Evolutionary conservation across 2,329 filamentous ascomycete species (phyloP), one percentile per base, ranked within the genome.

Genomic region (Apiospora marii): DNA sequence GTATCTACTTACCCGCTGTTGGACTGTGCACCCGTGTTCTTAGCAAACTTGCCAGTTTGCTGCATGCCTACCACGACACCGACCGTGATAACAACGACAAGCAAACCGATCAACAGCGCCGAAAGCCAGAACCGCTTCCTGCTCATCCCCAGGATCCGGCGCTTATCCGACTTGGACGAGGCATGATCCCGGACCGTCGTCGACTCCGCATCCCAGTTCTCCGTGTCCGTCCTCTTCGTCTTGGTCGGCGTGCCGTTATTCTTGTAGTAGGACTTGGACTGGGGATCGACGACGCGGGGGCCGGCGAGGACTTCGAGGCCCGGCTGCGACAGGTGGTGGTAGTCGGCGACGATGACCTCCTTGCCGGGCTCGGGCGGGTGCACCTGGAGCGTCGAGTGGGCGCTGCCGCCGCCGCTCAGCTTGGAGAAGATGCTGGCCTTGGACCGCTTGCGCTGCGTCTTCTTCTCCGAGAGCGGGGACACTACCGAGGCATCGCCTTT

Each of bases 321-420:
- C 48, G 68, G 48, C 48, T 70, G 68, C 27, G 30, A 37, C 27
- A 30, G 68, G 48, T 58, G 68, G 4, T 43, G 68, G 68, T 70
- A 70, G 48, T 58, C 68, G 48, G 68, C 46, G 13, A 70, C 48
- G 48, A 48, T 51, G 68, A 70, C 68, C 22, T 70, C 68, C 46
- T 51, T 51, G 27, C 68, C 68, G 10, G 68, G 48, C 48, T 70
- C 68, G 46, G 68, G 27, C 48, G 68, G 48, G 68, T 51, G 68
- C 68, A 58, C 48, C 46, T 70, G 46, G 19, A 58, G 48, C 19
- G 68, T 19, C 30, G n/a, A 27, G 48, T 58, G 68, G 16, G 46
- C 10, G n/a, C 68, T 49, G 41, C 22, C 12, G 67, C 41, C 19
- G 41, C 41, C 30, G 41, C 67, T 44, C 24, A 46, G 67, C 27